Conservation (phyloP, 352 stramenopile species). For the Sclerospora graminicola region DNA sequence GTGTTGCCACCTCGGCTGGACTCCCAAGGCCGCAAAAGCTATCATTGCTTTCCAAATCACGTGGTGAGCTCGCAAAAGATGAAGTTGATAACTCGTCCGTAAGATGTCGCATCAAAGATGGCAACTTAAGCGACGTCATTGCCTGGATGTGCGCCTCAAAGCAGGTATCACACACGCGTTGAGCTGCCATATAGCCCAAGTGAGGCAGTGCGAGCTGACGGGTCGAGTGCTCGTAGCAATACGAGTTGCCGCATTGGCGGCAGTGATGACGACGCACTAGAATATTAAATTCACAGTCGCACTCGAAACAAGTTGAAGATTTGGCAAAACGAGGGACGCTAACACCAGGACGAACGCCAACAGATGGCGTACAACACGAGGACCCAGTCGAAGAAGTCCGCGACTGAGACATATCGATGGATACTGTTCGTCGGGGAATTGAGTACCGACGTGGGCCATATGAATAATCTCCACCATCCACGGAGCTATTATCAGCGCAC, state of each 20-base stretch:
- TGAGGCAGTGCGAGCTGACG: slow-evolving; percentile 50
- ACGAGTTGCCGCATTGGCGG: slow-evolving; percentile 72
- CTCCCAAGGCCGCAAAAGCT: slow-evolving; percentile 22
- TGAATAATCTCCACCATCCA: slow-evolving; percentile 17
- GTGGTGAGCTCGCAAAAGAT: slow-evolving; percentile 23
- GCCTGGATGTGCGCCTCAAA: slow-evolving; percentile 52
- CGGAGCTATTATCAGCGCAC: slow-evolving; percentile 20
- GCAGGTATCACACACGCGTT: slow-evolving; percentile 80
- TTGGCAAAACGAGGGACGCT: slow-evolving; percentile 63
- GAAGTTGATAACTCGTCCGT: slow-evolving; percentile 27
- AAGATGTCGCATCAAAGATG: slow-evolving; percentile 18
- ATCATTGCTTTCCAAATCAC: slow-evolving; percentile 20
- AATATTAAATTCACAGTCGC: slow-evolving; percentile 57
- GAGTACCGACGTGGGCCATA: slow-evolving; percentile 12
- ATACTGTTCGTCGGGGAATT: slow-evolving; percentile 25
- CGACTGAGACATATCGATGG: slow-evolving; percentile 22
- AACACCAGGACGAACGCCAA: slow-evolving; percentile 13
- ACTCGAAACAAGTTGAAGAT: slow-evolving; percentile 50
- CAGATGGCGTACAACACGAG: slow-evolving; percentile 16
- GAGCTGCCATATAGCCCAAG: slow-evolving; percentile 58
- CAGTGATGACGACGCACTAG: slow-evolving; percentile 75
- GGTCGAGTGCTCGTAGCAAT: slow-evolving; percentile 80
- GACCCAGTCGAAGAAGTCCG: slow-evolving; percentile 26
- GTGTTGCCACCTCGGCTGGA: slow-evolving; percentile 6
- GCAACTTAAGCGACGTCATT: slow-evolving; percentile 26